Conservation (phyloP, 352 stramenopile species). For the Pythium scleroteichum region DNA sequence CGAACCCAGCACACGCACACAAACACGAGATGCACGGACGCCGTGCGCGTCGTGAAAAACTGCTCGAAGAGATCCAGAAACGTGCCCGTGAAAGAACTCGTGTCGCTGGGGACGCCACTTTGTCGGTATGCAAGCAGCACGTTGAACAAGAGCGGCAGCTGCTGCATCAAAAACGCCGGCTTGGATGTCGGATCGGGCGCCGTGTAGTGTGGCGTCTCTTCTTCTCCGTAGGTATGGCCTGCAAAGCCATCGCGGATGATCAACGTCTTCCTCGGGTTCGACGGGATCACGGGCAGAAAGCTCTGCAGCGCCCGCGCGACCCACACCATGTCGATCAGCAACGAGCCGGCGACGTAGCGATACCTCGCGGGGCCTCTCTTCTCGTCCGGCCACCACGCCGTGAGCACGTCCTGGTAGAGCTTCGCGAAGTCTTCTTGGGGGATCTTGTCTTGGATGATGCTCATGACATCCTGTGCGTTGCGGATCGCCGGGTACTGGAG, state of each 20-base stretch:
- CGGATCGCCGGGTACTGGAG: conserved; percentile 22
- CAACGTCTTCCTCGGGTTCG: not conserved
- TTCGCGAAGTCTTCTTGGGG: not conserved
- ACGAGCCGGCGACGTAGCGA: not conserved
- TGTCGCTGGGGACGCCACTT: not conserved
- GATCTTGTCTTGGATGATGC: not conserved
- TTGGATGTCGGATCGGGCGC: not conserved
- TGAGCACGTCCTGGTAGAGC: not conserved
- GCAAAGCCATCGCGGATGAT: conserved; percentile 25
- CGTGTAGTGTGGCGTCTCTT: conserved; percentile 1
- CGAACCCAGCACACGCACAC: conserved; percentile 34
- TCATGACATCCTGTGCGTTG: conserved; percentile 22
- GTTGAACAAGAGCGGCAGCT: conserved; percentile 3
- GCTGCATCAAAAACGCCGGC: conserved; percentile 8
- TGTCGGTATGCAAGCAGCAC: not conserved
- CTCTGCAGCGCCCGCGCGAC: not conserved
- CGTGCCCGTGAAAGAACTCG: conserved; percentile 8
- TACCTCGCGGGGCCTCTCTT: not conserved
- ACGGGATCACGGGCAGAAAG: not conserved
- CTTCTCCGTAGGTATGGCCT: conserved; percentile 6
- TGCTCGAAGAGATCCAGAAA: conserved; percentile 30
- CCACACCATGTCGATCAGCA: not conserved
- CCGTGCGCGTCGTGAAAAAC: conserved; percentile 27
- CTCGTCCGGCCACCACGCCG: not conserved
- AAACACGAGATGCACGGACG: conserved; percentile 33